Evolutionary conservation across 1,139 yeast genomes (phyloP), one percentile per base, ranked within the genome.

Genomic region (Lodderomyces pseudojiufengensis): DNA sequence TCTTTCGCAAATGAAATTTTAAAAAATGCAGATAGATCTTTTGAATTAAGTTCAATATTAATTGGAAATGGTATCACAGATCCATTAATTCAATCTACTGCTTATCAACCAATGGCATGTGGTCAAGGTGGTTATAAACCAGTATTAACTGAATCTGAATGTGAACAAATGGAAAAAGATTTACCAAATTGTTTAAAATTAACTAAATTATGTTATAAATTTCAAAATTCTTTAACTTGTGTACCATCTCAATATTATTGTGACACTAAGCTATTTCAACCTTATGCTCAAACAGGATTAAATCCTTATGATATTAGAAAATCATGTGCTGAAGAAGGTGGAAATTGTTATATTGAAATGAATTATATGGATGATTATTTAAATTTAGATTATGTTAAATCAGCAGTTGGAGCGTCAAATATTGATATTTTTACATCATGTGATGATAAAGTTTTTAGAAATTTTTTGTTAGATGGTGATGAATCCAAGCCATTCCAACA

Each of bases 251-350:
- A 80, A 59, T 65, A 85, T 40, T 70, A 81, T 34, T 70, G 83
- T 54, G 49, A 70, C 84, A 24, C 27, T 15, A 46, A 40, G 23
- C 36, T 43, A 37, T 51, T 43, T 18, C 39, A 37, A 24, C 59
- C 59, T 15, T 54, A 54, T 36, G 35, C 40, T 24, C 48, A 51
- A 13, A 45, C 51, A 5, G 97, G 97, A 24, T 80, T 83, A 57
- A 90, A 92, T 55, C 95, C 90, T 33, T 92, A 92, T 59, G 98
- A 92, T 54, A 84, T 92, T 51, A 81, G 98, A 63, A 79, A 76
- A 54, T 71, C 73, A 57, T 92, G 98, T 63, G 73, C 65, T 24
- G 90, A 82, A 46, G 80, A 81, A 44, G 80, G 80, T 32, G 40
- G 65, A 18, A 66, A 75, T 38, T 92, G 98, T 63, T 92, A 92